Percentiles rank a stretch among this genome's conserved stretches.
Conservation (phyloP, 176 grass and related monocot species). For the Oropetium thomaeum region DNA sequence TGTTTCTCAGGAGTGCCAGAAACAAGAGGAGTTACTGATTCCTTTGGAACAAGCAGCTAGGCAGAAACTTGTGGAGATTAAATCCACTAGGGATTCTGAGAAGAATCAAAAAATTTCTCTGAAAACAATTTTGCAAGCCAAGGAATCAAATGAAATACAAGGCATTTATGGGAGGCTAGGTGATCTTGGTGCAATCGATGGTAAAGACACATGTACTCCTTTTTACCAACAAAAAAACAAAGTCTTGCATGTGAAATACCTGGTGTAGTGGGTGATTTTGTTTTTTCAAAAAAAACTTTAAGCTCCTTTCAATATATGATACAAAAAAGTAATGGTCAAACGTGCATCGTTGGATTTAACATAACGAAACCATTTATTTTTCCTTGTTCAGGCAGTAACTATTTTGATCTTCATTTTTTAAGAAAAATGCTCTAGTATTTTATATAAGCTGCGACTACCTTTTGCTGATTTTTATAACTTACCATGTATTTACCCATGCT, state of each 20-base stretch:
- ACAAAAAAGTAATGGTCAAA: neutral
- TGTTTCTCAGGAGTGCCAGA: conserved; percentile 62
- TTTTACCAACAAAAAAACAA: conserved; percentile 9
- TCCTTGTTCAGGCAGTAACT: neutral
- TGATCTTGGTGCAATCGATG: conserved; percentile 90
- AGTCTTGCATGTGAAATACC: neutral
- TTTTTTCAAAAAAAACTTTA: neutral
- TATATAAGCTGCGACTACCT: neutral
- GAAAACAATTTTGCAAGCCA: conserved; percentile 89
- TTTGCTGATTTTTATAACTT: too few species aligned
- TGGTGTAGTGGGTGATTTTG: neutral
- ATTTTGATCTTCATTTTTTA: neutral
- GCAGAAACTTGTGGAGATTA: conserved; percentile 83
- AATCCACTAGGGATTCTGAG: conserved; percentile 66
- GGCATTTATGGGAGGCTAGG: conserved; percentile 93
- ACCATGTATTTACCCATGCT: too few species aligned
- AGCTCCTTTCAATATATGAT: neutral
- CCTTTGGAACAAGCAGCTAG: conserved; percentile 75
- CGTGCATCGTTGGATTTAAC: neutral
- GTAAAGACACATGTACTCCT: conserved; percentile 51
- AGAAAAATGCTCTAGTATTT: neutral
- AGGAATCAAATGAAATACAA: conserved; percentile 89
- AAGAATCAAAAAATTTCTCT: conserved; percentile 69
- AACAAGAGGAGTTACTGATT: conserved; percentile 71
- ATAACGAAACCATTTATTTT: neutral